Evolutionary conservation across 768 basidiomycete species (phyloP), one percentile per base, ranked within the genome.

Genomic region (Royoungia palumana): DNA sequence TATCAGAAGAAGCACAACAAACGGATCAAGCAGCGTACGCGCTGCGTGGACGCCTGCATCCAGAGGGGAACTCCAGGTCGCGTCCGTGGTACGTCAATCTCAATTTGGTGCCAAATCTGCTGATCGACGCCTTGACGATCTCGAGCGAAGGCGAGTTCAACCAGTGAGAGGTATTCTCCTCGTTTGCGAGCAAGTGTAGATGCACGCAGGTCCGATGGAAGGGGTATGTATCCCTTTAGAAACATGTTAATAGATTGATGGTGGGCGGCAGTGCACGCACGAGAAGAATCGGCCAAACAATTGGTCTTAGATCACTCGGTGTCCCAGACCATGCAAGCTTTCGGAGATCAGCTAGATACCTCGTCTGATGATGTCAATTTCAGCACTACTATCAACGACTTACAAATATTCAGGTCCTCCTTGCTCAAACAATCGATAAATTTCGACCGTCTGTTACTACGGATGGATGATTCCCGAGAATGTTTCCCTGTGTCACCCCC

Each of bases 51-150:
- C 22, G 75, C 82, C 59, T 90, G 83, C 82, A 90, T 88, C 96
- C 96, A 99, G 19, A 99, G 70, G 30, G 74, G 78, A 11, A 95
- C 84, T 19, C 94, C 94, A 16, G 96, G 94, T 42, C 94, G 73
- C 34, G 96, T 99, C 45, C 96, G 77, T 11, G 96, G 96, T 6
- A 97, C 95, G 61, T 99, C 96, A 51, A 97, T 98, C 63, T 93
- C 92, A 58, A 98, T 98, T 69, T 99, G 96, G 70, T 98, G 96
- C 96, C 96, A 98, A 63, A 98, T 95, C 68, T 91, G 89, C 60
- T 94, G 92, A 68, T 99, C 95, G 25, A 95, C 77, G 0, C 88
- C 85, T 48, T 88, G 85, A 25, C 82, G 79, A 49, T 92, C 92
- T 34, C 89, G 79, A 12, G 88, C 83, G 65, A 98, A 99, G 14